These are phyloP conservation scores for Kodamaea kaohsiungensis DNA, from an alignment of 805 yeast species.

Conservation along the genomic window DNA sequence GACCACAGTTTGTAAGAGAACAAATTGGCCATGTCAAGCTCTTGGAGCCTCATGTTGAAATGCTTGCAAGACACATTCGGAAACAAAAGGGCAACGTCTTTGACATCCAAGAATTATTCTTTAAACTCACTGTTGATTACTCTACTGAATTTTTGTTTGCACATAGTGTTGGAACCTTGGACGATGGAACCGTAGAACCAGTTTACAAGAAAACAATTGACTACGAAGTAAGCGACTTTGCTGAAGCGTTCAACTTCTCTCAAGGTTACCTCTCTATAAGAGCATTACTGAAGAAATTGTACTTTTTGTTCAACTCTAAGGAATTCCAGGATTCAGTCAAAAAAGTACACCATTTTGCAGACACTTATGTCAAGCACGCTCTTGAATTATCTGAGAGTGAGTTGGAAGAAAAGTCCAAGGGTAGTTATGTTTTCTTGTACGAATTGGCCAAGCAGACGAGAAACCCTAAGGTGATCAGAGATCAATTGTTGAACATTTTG, in stretches of 20 bases:
- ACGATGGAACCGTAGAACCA: constrained; percentile 19
- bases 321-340: constrained; percentile 17
- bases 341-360: constrained; percentile 14
- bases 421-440: constrained; percentile 38
- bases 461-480: constrained; percentile 36
- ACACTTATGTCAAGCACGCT: constrained; percentile 20
- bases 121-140: constrained; percentile 17
- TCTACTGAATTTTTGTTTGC: constrained; percentile 21
- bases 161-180: constrained; percentile 7
- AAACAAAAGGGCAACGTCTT: not conserved
- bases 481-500: constrained; percentile 41
- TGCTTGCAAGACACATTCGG: constrained; percentile 13
- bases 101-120: constrained; percentile 12
- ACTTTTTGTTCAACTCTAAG: constrained; percentile 15
- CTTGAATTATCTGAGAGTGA: constrained; percentile 16
- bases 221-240: constrained; percentile 25
- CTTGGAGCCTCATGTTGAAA: constrained; percentile 17
- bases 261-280: constrained; percentile 19
- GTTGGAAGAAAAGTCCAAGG: constrained; percentile 18
- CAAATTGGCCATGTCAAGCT: constrained; percentile 18
- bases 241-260: constrained; percentile 19
- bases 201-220: constrained; percentile 11
- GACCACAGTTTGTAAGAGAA: constrained; percentile 23
- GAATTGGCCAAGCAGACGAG: constrained; percentile 41
- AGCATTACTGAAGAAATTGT: constrained; percentile 17